These are phyloP conservation scores for Amanita muscaria DNA, from an alignment of 768 basidiomycete species.

Conservation along the genomic window DNA sequence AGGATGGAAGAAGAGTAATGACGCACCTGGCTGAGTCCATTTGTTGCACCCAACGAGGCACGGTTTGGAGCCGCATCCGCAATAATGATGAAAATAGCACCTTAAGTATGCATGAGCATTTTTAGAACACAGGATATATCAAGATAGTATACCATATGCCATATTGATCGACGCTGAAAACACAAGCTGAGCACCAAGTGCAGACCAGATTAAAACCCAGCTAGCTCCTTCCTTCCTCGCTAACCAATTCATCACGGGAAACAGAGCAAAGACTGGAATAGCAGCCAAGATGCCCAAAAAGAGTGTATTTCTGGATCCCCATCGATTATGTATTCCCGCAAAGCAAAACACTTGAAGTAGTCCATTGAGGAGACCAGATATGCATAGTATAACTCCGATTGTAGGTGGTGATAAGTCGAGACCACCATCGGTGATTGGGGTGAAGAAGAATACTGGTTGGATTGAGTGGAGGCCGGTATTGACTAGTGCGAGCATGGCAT, in stretches of 20 bases:
- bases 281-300: constrained; percentile 31
- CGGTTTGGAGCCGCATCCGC: background rate
- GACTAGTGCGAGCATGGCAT: too few relatives aligned
- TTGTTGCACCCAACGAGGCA: background rate
- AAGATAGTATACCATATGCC: too few relatives aligned
- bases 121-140: too few relatives aligned
- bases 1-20: background rate
- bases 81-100: too few relatives aligned
- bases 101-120: too few relatives aligned
- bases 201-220: too few relatives aligned
- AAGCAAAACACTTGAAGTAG: constrained; percentile 45
- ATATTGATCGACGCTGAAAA: too few relatives aligned
- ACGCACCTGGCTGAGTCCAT: background rate
- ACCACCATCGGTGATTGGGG: constrained; percentile 52
- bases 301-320: constrained; percentile 44
- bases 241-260: constrained; percentile 28
- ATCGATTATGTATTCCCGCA: too few relatives aligned
- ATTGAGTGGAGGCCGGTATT: constrained; percentile 52
- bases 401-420: constrained; percentile 45
- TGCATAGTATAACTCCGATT: constrained; percentile 49
- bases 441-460: constrained; percentile 57
- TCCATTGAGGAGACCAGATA: constrained; percentile 46
- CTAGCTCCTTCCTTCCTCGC: background rate
- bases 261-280: constrained; percentile 34
- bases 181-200: too few relatives aligned